Evolutionary conservation across 2,329 filamentous ascomycete species (phyloP), one percentile per base, ranked within the genome.

Genomic region (Aspergillus texensis): DNA sequence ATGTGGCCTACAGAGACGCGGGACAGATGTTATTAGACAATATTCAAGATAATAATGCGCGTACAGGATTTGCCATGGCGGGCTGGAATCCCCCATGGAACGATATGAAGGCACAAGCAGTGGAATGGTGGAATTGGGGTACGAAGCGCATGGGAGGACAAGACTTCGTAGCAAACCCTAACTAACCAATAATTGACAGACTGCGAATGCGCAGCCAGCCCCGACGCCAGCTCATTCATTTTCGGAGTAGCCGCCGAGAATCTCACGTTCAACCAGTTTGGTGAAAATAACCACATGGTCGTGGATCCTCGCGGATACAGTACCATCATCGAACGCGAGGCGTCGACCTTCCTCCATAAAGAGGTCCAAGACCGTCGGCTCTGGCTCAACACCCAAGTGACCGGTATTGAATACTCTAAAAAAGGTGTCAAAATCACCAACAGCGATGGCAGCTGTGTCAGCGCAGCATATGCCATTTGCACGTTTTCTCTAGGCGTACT

Each of bases 401-500:
- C 82, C 0, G 78, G 82, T 2, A 81, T 91, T 36, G 75, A 78
- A 6, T 88, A 89, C 70, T 80, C 79, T 0, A 70, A 81, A 4
- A 68, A 81, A 1, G 83, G 84, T 3, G 86, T 90, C 1, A 85
- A 78, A 0, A 76, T 90, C 12, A 74, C 79, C 56, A 84, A 81
- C 30, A 74, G 81, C 2, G 83, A 88, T 61, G 86, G 85, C 2
- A 82, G 75, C 60, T 89, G 88, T 67, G 77, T 89, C 24, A 74
- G 81, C 53, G 88, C 88, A 1, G 83, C 85, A 8, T 88, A 89
- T 66, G 89, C 88, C 1, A 84, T 91, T 64, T 85, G 83, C 68
- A 91, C 89, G 0, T 91, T 92, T 73, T 89, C 87, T 0, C 75
- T 91, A 0, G 89, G 89, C 1, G 89, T 91, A 0, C 78, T 91